Evolutionary conservation across 1,284 basidiomycete genomes (phyloP).

Genomic region (Meira miltonrushii): DNA sequence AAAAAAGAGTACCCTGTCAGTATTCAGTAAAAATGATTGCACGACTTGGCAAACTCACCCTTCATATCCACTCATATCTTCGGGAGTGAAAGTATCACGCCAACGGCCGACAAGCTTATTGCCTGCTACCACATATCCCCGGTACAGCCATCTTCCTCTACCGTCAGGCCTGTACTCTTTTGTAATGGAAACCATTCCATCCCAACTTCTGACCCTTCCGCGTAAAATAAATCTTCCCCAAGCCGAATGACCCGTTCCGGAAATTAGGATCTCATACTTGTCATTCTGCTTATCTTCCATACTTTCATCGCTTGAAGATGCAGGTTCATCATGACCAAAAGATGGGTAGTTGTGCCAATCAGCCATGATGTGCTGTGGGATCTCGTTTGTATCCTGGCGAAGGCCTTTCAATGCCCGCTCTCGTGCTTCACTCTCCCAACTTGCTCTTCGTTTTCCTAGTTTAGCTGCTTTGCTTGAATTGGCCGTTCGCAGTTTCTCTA

Average conservation of each 20-base stretch:
- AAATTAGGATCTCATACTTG: slow-evolving; percentile 54
- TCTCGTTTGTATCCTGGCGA: background rate
- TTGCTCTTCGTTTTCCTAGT: background rate
- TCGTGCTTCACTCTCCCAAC: background rate
- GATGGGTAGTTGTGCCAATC: slow-evolving; percentile 8
- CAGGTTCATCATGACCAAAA: slow-evolving; percentile 9
- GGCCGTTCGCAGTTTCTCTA: too few relatives aligned
- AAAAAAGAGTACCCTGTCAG: background rate
- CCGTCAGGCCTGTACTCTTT: slow-evolving; percentile 58
- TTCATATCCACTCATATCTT: slow-evolving; percentile 51
- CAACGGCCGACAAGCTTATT: slow-evolving; percentile 47
- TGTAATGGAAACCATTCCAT: slow-evolving; percentile 57
- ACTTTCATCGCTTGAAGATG: background rate
- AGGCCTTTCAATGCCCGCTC: background rate
- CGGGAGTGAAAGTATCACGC: slow-evolving; percentile 54
- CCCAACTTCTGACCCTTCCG: slow-evolving; percentile 57
- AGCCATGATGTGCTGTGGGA: background rate
- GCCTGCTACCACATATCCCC: slow-evolving; percentile 54
- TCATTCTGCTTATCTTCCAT: background rate
- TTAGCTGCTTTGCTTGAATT: background rate
- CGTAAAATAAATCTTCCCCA: slow-evolving; percentile 58
- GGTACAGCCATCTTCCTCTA: slow-evolving; percentile 58
- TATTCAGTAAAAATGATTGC: background rate
- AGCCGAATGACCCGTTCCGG: slow-evolving; percentile 57
- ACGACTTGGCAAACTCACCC: slow-evolving; percentile 19